These are phyloP conservation scores for Globisporangium splendens DNA, from an alignment of 352 stramenopile species.

Conservation along the genomic window DNA sequence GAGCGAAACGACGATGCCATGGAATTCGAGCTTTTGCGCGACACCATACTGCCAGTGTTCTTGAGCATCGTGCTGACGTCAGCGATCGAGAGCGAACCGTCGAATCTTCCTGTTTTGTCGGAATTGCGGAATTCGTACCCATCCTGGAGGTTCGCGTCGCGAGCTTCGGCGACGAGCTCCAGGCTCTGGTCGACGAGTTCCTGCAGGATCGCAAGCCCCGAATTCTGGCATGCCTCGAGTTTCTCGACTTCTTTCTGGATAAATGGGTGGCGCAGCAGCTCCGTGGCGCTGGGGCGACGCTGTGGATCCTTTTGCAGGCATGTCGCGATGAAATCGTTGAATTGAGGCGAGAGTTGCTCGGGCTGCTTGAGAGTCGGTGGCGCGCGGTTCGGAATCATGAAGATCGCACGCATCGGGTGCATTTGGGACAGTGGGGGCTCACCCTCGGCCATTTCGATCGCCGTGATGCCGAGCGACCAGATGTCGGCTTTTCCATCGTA, in stretches of 20 bases:
- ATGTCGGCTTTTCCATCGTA: constrained; percentile 85
- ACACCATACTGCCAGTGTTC: constrained; percentile 19
- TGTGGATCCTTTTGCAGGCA: constrained; percentile 70
- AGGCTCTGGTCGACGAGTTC: constrained; percentile 72
- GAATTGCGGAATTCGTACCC: constrained; percentile 46
- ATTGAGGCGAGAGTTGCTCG: constrained; percentile 37
- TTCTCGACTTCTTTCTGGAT: constrained; percentile 53
- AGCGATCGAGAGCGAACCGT: constrained; percentile 58
- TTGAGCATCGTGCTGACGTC: constrained; percentile 69
- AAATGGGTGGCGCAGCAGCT: constrained; percentile 60
- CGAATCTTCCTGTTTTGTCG: constrained; percentile 41
- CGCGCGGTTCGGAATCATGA: constrained; percentile 70
- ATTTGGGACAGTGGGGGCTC: constrained; percentile 80
- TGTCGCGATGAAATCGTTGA: constrained; percentile 51
- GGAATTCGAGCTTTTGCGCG: constrained; percentile 12
- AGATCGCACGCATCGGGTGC: constrained; percentile 86
- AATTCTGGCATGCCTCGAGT: constrained; percentile 19
- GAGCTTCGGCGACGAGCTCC: constrained; percentile 53
- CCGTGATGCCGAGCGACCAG: constrained; percentile 87
- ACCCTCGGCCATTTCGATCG: constrained; percentile 87
- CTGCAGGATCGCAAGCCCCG: constrained; percentile 53
- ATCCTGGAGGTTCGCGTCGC: constrained; percentile 44
- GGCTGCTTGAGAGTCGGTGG: constrained; percentile 48
- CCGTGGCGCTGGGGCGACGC: constrained; percentile 39
- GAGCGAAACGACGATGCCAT: constrained; percentile 16